These are phyloP conservation scores for Trichoderma endophyticum DNA, from an alignment of 2,329 filamentous ascomycete genomes.

Conservation along the genomic window DNA sequence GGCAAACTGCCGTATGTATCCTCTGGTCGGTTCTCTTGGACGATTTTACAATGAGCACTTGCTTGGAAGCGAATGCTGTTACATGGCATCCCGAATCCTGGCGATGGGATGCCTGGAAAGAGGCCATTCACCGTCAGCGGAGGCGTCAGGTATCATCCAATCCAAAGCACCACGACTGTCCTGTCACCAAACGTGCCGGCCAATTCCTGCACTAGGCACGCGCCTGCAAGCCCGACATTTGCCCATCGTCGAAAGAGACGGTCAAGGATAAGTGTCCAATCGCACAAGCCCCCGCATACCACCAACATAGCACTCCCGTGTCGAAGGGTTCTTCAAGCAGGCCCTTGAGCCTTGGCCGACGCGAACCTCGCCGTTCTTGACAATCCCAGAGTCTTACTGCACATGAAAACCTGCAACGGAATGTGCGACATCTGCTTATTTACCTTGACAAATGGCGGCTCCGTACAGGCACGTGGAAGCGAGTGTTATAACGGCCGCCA, in stretches of 20 bases:
- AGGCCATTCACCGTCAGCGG: background rate
- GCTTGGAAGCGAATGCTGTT: background rate
- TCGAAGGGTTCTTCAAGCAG: background rate
- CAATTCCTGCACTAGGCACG: background rate
- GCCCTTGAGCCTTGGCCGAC: background rate
- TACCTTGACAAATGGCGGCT: background rate
- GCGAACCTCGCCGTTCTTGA: background rate
- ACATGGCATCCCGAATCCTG: background rate
- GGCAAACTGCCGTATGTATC: background rate
- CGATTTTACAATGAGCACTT: background rate
- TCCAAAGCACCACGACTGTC: background rate
- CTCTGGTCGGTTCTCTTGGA: background rate
- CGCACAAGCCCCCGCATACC: constrained; percentile 1
- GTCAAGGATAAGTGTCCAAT: constrained; percentile 9
- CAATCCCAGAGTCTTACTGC: background rate
- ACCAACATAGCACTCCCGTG: background rate
- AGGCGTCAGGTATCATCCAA: background rate
- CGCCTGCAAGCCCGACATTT: constrained; percentile 3
- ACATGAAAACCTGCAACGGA: background rate
- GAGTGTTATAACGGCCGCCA: background rate
- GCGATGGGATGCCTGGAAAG: background rate
- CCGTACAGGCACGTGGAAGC: background rate
- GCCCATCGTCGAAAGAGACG: constrained; percentile 1
- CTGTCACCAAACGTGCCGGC: background rate
- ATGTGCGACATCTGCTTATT: background rate